These are phyloP conservation scores for Paracamarosporium sp. DNA, from an alignment of 2,329 filamentous ascomycete species.

Conservation along the genomic window DNA sequence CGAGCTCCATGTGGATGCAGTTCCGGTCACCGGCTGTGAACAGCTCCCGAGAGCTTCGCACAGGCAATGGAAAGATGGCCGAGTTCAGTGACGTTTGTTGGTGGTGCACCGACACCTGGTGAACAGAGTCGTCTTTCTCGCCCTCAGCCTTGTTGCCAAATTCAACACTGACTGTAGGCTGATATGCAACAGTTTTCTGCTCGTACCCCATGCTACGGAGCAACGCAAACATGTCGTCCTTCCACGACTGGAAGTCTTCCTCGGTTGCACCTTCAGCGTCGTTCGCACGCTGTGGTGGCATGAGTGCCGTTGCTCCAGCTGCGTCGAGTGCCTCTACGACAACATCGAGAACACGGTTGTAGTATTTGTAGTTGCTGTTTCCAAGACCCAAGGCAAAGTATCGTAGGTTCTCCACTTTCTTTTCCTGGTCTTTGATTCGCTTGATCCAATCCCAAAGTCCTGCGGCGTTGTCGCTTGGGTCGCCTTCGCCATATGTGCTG, in stretches of 20 bases:
- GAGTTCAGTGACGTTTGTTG: conserved; percentile 37
- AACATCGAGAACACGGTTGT: conserved; percentile 51
- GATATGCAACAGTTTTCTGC: conserved; percentile 42
- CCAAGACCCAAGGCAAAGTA: conserved; percentile 55
- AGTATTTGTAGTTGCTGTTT: conserved; percentile 57
- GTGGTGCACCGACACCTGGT: conserved; percentile 33
- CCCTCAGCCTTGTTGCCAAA: conserved; percentile 11
- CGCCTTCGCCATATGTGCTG: conserved; percentile 49
- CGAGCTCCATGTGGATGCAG: conserved; percentile 52
- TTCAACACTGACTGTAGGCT: conserved; percentile 36
- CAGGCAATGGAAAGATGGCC: conserved; percentile 37
- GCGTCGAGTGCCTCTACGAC: conserved; percentile 39
- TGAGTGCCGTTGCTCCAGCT: conserved; percentile 41
- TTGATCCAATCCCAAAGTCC: conserved; percentile 45
- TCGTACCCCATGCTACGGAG: conserved; percentile 42
- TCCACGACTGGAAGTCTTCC: conserved; percentile 53
- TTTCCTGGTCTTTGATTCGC: conserved; percentile 26
- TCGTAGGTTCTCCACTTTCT: conserved; percentile 34
- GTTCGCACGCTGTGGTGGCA: conserved; percentile 47
- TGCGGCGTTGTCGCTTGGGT: conserved; percentile 47
- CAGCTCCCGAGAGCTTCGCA: conserved; percentile 42
- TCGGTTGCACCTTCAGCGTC: conserved; percentile 52
- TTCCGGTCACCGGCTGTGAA: conserved; percentile 45
- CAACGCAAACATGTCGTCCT: conserved; percentile 42
- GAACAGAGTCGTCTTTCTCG: conserved; percentile 21